Evolutionary conservation across 164 flowering plant species (phyloP).

Genomic region (Umbellularia californica): DNA sequence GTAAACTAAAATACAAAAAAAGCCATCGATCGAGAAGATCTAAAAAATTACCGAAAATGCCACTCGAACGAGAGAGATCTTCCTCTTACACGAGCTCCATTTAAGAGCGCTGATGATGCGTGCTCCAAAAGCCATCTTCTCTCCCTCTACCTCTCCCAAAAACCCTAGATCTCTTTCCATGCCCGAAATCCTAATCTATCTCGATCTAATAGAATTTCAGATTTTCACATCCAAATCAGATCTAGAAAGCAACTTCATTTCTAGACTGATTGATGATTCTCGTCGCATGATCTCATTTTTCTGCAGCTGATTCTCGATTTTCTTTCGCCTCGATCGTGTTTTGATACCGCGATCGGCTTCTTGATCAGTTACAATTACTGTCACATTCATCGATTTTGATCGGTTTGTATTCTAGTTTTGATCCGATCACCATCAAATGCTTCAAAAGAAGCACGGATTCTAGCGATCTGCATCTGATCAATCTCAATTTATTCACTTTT

Average conservation of each 20-base stretch:
- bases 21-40: too few relatives aligned
- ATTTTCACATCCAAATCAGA: neutral
- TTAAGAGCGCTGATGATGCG: neutral
- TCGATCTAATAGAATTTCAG: neutral
- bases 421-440: neutral
- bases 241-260: neutral
- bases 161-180: slow-evolving; percentile 1
- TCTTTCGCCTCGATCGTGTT: neutral
- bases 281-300: neutral
- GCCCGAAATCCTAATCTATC: neutral
- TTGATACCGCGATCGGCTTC: neutral
- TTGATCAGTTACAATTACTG: neutral
- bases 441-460: neutral
- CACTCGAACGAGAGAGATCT: too few relatives aligned
- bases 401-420: neutral
- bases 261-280: neutral
- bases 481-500: neutral
- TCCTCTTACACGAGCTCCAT: too few relatives aligned
- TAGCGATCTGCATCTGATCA: neutral
- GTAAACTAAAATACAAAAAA: too few relatives aligned
- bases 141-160: neutral
- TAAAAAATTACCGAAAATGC: too few relatives aligned
- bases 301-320: neutral
- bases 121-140: neutral
- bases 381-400: neutral